These are phyloP conservation scores for Hypoxylon fuscum DNA, from an alignment of 495 filamentous ascomycete genomes.

Conservation along the genomic window DNA sequence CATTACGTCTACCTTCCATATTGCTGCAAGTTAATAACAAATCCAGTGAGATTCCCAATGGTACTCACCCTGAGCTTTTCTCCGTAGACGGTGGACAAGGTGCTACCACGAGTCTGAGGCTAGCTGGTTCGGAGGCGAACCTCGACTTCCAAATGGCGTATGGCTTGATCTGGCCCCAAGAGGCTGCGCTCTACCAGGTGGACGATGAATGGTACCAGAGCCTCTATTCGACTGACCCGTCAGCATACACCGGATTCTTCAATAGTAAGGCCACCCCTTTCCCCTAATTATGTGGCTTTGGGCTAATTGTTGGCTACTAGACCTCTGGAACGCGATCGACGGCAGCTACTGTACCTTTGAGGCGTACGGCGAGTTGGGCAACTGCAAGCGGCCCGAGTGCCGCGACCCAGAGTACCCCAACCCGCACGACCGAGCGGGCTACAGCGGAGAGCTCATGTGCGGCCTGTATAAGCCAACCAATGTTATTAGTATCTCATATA, in stretches of 20 bases:
- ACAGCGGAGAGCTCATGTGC: conserved; percentile 68
- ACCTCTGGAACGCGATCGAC: conserved; percentile 69
- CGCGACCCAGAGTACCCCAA: conserved; percentile 67
- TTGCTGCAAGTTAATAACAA: background rate
- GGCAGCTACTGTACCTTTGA: conserved; percentile 67
- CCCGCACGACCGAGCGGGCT: conserved; percentile 57
- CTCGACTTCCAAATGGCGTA: conserved; percentile 48
- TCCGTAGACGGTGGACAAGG: conserved; percentile 50
- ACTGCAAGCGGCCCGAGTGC: conserved; percentile 41
- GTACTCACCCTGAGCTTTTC: conserved; percentile 48
- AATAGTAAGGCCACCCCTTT: conserved; percentile 35
- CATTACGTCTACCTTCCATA: background rate
- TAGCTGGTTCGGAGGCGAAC: conserved; percentile 43
- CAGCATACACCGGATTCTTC: conserved; percentile 47
- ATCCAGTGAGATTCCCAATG: conserved; percentile 45
- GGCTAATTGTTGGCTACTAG: conserved; percentile 52
- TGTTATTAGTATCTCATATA: conserved; percentile 54
- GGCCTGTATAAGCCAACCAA: conserved; percentile 55
- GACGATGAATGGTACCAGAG: conserved; percentile 60
- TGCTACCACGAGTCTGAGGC: conserved; percentile 32
- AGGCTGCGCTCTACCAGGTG: conserved; percentile 64
- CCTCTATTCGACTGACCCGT: conserved; percentile 29
- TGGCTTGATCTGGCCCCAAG: conserved; percentile 63
- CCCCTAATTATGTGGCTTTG: no score
- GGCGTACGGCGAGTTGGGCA: conserved; percentile 47